phyloP scores from a whole-genome alignment of 441 rosid genomes.

The Euphorbia schlechtendalii region DNA sequence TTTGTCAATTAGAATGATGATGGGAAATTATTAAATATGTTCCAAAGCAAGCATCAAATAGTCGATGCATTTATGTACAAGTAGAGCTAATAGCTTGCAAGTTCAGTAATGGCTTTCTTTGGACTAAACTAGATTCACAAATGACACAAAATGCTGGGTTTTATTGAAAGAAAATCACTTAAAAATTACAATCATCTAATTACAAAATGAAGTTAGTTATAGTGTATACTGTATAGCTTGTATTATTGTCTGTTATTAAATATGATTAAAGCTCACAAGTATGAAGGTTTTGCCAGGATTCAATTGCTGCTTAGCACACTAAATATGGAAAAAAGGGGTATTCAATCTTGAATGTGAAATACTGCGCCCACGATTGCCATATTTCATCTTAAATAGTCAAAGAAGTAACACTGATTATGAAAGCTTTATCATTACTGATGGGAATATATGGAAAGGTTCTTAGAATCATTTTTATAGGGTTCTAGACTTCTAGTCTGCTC shows the following conservation, averaged over 20 bases:
- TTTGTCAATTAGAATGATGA: neutral
- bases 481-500: too few species aligned
- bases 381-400: too few species aligned
- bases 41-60: too few species aligned
- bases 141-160: neutral
- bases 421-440: too few species aligned
- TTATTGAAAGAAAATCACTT: neutral
- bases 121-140: neutral
- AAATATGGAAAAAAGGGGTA: neutral
- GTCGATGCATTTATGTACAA: too few species aligned
- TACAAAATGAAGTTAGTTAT: neutral
- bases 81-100: too few species aligned
- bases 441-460: too few species aligned
- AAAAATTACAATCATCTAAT: neutral
- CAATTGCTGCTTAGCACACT: neutral
- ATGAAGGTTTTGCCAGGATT: neutral
- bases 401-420: too few species aligned
- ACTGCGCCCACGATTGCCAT: too few species aligned
- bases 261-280: neutral
- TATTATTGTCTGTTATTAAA: neutral
- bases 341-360: neutral
- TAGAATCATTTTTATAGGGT: too few species aligned
- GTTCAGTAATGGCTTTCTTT: neutral
- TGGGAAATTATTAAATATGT: neutral
- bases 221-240: neutral